A percentile compares a stretch with the other conserved stretches of the same genome.
These are phyloP conservation scores for Wallemia hederae DNA, from an alignment of 1,284 basidiomycete species.

Conservation along the genomic window DNA sequence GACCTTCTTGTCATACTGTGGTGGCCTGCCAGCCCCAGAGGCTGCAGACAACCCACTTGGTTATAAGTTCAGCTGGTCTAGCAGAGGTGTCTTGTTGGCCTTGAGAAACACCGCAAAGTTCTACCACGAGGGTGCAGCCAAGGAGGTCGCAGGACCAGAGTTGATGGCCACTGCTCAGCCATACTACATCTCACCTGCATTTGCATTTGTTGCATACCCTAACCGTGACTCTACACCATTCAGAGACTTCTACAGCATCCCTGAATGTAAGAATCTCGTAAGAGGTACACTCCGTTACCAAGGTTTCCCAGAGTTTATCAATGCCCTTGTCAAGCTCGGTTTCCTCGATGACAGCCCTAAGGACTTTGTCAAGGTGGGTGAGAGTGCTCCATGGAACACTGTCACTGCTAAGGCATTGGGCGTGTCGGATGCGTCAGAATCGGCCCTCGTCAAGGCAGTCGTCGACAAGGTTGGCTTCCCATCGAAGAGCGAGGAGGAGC, in stretches of 20 bases:
- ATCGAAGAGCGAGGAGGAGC: slow-evolving; percentile 30
- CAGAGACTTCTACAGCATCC: slow-evolving; percentile 54
- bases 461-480: slow-evolving; percentile 43
- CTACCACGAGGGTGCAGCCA: slow-evolving; percentile 32
- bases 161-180: slow-evolving; percentile 70
- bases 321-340: slow-evolving; percentile 58
- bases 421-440: slow-evolving; percentile 16
- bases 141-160: slow-evolving; percentile 32
- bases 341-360: slow-evolving; percentile 52
- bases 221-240: slow-evolving; percentile 87
- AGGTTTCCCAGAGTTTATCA: slow-evolving; percentile 93
- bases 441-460: slow-evolving; percentile 36
- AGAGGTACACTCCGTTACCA: slow-evolving; percentile 88
- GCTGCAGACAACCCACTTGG: slow-evolving; percentile 81
- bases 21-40: slow-evolving; percentile 73
- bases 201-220: slow-evolving; percentile 88
- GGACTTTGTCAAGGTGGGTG: slow-evolving; percentile 39
- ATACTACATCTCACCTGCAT: slow-evolving; percentile 84
- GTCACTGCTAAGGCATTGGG: slow-evolving; percentile 52
- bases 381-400: slow-evolving; percentile 22
- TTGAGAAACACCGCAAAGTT: slow-evolving; percentile 77
- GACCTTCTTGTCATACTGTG: slow-evolving; percentile 85
- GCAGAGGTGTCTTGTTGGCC: slow-evolving; percentile 79
- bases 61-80: slow-evolving; percentile 99
- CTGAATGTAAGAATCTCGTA: slow-evolving; percentile 72